Evolutionary conservation across 1,284 basidiomycete genomes (phyloP).

Genomic region (Microbotryum intermedium): DNA sequence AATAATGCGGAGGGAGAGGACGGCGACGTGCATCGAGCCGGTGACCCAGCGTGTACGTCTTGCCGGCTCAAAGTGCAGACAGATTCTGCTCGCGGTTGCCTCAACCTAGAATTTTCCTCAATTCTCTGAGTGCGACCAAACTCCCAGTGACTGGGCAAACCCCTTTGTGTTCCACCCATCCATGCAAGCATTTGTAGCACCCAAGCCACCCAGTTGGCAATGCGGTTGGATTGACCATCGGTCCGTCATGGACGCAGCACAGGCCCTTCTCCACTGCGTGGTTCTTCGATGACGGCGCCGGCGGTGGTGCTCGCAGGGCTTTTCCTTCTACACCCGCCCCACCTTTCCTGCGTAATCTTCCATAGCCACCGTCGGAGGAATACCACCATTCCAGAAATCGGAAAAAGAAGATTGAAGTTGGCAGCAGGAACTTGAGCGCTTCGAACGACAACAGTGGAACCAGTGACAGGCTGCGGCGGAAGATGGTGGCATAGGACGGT

Average conservation of each 20-base stretch:
- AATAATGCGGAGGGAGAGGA: no score
- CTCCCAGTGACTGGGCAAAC: slow-evolving; percentile 81
- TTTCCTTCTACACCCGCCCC: slow-evolving; percentile 9
- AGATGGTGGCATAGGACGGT: slow-evolving; percentile 15
- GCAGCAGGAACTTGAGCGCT: slow-evolving; percentile 64
- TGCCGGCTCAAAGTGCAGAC: no score
- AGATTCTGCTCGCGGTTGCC: no score
- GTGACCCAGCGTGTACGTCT: no score
- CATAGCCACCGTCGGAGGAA: slow-evolving; percentile 71
- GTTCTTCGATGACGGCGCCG: slow-evolving; percentile 57
- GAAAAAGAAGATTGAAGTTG: slow-evolving; percentile 89
- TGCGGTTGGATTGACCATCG: slow-evolving; percentile 79
- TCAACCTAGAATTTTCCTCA: slow-evolving; percentile 65
- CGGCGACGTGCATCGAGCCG: no score
- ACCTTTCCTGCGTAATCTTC: slow-evolving; percentile 43
- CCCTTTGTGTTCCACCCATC: slow-evolving; percentile 66
- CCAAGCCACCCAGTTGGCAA: slow-evolving; percentile 90
- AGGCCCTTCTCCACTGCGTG: slow-evolving; percentile 52
- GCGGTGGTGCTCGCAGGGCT: slow-evolving; percentile 47
- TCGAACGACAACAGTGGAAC: slow-evolving; percentile 33
- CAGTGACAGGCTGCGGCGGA: slow-evolving; percentile 24
- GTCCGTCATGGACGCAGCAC: slow-evolving; percentile 71
- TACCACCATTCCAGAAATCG: slow-evolving; percentile 99
- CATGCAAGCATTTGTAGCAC: slow-evolving; percentile 87
- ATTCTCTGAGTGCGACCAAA: slow-evolving; percentile 62